Evolutionary conservation across 2,329 filamentous ascomycete species (phyloP), one percentile per base, ranked within the genome.

Genomic region (Alternaria sp.): DNA sequence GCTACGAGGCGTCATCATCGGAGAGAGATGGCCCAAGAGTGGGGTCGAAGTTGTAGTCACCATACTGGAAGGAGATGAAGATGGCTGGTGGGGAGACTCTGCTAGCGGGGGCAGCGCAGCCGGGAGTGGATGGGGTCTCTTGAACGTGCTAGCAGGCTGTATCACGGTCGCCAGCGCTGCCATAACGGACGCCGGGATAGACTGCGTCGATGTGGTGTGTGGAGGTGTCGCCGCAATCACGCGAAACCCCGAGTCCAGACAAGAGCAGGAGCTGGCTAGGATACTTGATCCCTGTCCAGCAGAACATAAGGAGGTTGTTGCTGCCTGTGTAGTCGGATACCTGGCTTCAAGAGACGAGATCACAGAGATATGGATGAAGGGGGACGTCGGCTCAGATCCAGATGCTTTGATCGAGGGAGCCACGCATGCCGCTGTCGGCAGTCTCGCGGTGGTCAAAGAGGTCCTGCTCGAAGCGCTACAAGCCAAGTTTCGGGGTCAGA

Each of bases 1-100:
- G 25, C 85, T 99, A 54, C 88, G 93, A 32, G 95, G 95, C 1
- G 92, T 93, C 8, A 89, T 98, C 54, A 95, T 98, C 75, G 93
- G 93, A 13, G 94, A 97, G 77, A 86, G 95, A 61, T 99, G 95
- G 93, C 96, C 96, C n/a, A 99, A 99, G 84, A 97, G 93, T 78
- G 94, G 93, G 47, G 90, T 97, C n/a, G 96, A 99, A 77, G 90
- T 99, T 44, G 90, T 97, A 17, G 89, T 99, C 52, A 97, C 93
- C 0, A 89, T 99, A 52, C 85, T 99, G 17, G 96, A 99, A 81
- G 95, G 93, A 4, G 96, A 98, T 75, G 93, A 97, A 77, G 91
- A 95, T 72, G 83, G 84, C 36, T 89, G 87, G 85, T 88, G 87
- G 85, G 88, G 86, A 5, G 86, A 88, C 76, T 67, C 62, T 30